A percentile compares a stretch with the other conserved stretches of the same genome.
Evolutionary conservation across 177 flowering plant genomes (phyloP).

Genomic region (Vitis hybrid): DNA sequence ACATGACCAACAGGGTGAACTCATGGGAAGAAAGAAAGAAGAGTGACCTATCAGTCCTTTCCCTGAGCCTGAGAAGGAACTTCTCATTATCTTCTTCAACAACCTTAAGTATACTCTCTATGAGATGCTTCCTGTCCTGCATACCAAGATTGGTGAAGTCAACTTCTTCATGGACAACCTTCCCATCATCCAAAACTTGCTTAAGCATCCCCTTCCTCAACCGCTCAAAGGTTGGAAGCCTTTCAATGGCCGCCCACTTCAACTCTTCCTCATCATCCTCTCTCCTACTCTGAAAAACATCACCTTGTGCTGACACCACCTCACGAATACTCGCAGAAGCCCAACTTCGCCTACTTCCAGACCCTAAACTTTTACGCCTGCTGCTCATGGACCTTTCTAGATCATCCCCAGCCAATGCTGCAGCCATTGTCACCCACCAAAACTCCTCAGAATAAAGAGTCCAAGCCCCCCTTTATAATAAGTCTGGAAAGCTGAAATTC

Average conservation of each 20-base stretch:
- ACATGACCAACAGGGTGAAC: too few species aligned
- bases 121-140: slow-evolving; percentile 38
- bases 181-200: slow-evolving; percentile 38
- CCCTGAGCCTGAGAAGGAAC: slow-evolving; percentile 43
- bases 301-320: slow-evolving; percentile 25
- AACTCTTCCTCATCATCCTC: slow-evolving; percentile 59
- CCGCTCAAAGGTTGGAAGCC: slow-evolving; percentile 59
- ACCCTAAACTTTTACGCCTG: slow-evolving; percentile 11
- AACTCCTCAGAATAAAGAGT: not conserved
- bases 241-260: slow-evolving; percentile 66
- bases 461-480: too few species aligned
- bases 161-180: slow-evolving; percentile 36
- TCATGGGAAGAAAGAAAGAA: too few species aligned
- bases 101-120: slow-evolving; percentile 45
- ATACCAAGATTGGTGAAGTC: slow-evolving; percentile 42
- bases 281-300: slow-evolving; percentile 32
- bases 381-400: slow-evolving; percentile 23
- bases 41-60: slow-evolving; percentile 46
- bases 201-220: slow-evolving; percentile 40
- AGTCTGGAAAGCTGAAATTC: too few species aligned
- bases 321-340: slow-evolving; percentile 33
- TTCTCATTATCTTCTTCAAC: slow-evolving; percentile 61
- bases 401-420: slow-evolving; percentile 17
- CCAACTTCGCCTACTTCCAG: slow-evolving; percentile 25
- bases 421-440: not conserved